These are phyloP conservation scores for Talaromyces sp. DNA, from an alignment of 2,329 filamentous ascomycete species.

Conservation along the genomic window DNA sequence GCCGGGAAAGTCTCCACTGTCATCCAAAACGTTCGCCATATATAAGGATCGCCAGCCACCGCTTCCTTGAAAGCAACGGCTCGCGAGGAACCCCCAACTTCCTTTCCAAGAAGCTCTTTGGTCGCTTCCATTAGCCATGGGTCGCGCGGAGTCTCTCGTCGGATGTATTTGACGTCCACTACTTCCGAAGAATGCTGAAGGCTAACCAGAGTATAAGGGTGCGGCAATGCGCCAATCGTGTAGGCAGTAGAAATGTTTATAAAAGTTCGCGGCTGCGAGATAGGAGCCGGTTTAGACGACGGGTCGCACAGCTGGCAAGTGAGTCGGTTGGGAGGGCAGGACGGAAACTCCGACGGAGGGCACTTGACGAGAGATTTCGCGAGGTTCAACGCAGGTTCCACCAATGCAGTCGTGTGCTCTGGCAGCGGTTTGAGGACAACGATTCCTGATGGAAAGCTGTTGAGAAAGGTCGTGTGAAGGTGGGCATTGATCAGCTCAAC, in stretches of 20 bases:
- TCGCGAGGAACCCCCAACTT: slow-evolving; percentile 58
- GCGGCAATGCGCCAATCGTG: slow-evolving; percentile 80
- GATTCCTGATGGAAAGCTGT: slow-evolving; percentile 68
- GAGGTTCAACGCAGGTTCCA: slow-evolving; percentile 64
- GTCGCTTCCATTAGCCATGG: slow-evolving; percentile 71
- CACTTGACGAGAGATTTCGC: slow-evolving; percentile 72
- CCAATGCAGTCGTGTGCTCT: slow-evolving; percentile 66
- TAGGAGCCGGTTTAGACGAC: slow-evolving; percentile 56
- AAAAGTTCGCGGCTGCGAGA: slow-evolving; percentile 62
- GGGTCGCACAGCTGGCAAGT: slow-evolving; percentile 70
- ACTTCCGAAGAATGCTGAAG: slow-evolving; percentile 56
- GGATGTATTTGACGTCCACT: slow-evolving; percentile 60
- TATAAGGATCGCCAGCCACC: slow-evolving; percentile 63
- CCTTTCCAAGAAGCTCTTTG: slow-evolving; percentile 58
- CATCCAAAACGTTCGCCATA: slow-evolving; percentile 70
- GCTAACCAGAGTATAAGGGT: slow-evolving; percentile 77
- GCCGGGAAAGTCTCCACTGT: slow-evolving; percentile 58
- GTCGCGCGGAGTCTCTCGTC: slow-evolving; percentile 66
- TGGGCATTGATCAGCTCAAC: slow-evolving; percentile 76
- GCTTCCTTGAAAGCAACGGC: slow-evolving; percentile 73
- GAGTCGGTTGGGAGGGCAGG: slow-evolving; percentile 75
- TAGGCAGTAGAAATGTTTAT: slow-evolving; percentile 67
- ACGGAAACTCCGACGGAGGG: slow-evolving; percentile 65
- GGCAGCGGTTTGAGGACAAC: slow-evolving; percentile 74
- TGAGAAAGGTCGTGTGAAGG: slow-evolving; percentile 79